Evolutionary conservation across 768 basidiomycete genomes (phyloP).

Genomic region (Phanerodontia chrysosporium): DNA sequence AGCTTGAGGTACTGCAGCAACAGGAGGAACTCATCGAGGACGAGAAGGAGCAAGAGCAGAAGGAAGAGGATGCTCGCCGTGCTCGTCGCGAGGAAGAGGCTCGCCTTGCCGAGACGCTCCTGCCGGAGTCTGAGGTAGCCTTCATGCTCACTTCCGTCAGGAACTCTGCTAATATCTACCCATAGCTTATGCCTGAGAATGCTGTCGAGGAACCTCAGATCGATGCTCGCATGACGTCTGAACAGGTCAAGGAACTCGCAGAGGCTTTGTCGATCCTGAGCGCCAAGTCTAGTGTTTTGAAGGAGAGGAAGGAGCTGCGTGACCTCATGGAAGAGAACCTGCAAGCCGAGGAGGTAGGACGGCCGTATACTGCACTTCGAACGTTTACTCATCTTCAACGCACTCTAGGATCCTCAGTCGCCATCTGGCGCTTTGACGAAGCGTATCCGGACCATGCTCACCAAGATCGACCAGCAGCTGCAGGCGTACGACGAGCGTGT

Average conservation of each 20-base stretch:
- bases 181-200: constrained; percentile 60
- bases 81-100: constrained; percentile 76
- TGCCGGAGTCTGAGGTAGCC: constrained; percentile 87
- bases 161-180: background rate
- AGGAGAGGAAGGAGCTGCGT: constrained; percentile 90
- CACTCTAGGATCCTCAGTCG: constrained; percentile 67
- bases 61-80: constrained; percentile 88
- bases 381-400: constrained; percentile 4
- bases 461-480: constrained; percentile 90
- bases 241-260: constrained; percentile 90
- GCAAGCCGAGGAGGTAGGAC: constrained; percentile 80
- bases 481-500: constrained; percentile 89
- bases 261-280: constrained; percentile 89
- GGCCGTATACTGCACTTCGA: no score
- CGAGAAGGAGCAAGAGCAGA: constrained; percentile 96
- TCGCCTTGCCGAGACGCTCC: constrained; percentile 70
- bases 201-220: constrained; percentile 43
- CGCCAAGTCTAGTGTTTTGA: constrained; percentile 90
- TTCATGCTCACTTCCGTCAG: background rate
- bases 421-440: constrained; percentile 86
- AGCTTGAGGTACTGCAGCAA: constrained; percentile 94
- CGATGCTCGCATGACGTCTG: constrained; percentile 92
- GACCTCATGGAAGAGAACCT: constrained; percentile 93
- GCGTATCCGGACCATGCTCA: constrained; percentile 92
- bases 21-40: constrained; percentile 99